phyloP scores from a whole-genome alignment of 768 basidiomycete genomes.

The Phanerochaete sordida region DNA sequence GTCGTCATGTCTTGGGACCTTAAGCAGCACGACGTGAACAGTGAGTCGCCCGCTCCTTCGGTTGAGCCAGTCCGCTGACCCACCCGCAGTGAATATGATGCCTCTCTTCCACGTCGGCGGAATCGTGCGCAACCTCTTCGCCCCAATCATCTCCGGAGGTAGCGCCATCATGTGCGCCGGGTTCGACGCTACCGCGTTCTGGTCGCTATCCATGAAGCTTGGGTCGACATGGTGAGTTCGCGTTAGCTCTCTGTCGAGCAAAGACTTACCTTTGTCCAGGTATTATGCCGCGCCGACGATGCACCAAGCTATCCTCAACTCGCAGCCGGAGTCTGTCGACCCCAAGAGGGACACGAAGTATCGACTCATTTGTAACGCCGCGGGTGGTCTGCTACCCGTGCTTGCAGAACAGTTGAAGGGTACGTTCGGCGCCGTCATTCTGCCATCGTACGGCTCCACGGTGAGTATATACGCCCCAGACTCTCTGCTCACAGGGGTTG shows the following conservation, averaged over 20 bases:
- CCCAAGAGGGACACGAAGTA: conserved; percentile 33
- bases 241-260: background rate
- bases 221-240: conserved; percentile 47
- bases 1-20: conserved; percentile 43
- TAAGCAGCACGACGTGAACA: conserved; percentile 37
- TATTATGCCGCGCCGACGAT: conserved; percentile 51
- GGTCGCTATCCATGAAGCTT: conserved; percentile 33
- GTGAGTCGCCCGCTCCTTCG: conserved; percentile 24
- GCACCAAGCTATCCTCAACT: conserved; percentile 43
- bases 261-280: too few species aligned
- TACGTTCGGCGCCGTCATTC: conserved; percentile 47
- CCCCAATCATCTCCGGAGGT: conserved; percentile 52
- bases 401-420: conserved; percentile 45
- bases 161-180: conserved; percentile 52
- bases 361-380: conserved; percentile 47
- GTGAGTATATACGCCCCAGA: conserved; percentile 13
- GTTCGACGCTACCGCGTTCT: conserved; percentile 46
- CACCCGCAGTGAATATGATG: conserved; percentile 26
- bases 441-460: conserved; percentile 63
- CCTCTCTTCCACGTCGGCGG: conserved; percentile 61
- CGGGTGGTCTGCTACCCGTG: conserved; percentile 50
- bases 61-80: conserved; percentile 32
- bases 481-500: background rate
- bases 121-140: conserved; percentile 53
- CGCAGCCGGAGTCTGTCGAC: conserved; percentile 29